These are phyloP conservation scores for Fusarium vanettenii DNA, from an alignment of 2,329 filamentous ascomycete species.

Conservation along the genomic window DNA sequence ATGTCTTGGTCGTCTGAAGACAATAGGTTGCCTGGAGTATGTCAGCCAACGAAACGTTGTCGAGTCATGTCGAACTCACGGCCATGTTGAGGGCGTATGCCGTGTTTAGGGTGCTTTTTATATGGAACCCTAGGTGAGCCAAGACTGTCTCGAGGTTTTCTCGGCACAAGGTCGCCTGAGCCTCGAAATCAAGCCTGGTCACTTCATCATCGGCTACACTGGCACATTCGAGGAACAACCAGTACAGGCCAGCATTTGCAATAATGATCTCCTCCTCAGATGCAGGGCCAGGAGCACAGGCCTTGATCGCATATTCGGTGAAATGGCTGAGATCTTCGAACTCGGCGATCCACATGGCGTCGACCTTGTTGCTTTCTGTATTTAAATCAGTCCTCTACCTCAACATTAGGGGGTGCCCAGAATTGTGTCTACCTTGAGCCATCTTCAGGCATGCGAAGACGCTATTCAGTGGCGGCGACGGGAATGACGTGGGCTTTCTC, in stretches of 20 bases:
- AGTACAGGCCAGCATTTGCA: not conserved
- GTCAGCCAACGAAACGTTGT: not conserved
- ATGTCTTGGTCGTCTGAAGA: slow-evolving; percentile 33
- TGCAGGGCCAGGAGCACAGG: not conserved
- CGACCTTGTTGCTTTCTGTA: not conserved
- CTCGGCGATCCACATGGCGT: not conserved
- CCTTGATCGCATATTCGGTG: not conserved
- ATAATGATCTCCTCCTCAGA: not conserved
- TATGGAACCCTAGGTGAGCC: slow-evolving; percentile 34
- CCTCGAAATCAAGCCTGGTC: not conserved
- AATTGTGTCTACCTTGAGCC: not conserved
- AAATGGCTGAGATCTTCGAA: not conserved
- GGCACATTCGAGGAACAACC: not conserved
- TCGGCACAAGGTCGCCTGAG: slow-evolving; percentile 27
- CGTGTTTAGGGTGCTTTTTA: slow-evolving; percentile 21
- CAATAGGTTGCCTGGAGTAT: slow-evolving; percentile 21
- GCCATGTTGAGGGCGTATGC: slow-evolving; percentile 35
- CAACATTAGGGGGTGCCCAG: not conserved
- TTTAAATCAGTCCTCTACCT: not conserved
- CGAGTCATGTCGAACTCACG: slow-evolving; percentile 9
- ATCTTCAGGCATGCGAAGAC: not conserved
- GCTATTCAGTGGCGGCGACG: not conserved
- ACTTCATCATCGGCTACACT: not conserved
- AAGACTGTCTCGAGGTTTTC: slow-evolving; percentile 39
- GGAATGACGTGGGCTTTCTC: not conserved